Conservation (phyloP, 495 filamentous ascomycete species). For the Podospora didyma region DNA sequence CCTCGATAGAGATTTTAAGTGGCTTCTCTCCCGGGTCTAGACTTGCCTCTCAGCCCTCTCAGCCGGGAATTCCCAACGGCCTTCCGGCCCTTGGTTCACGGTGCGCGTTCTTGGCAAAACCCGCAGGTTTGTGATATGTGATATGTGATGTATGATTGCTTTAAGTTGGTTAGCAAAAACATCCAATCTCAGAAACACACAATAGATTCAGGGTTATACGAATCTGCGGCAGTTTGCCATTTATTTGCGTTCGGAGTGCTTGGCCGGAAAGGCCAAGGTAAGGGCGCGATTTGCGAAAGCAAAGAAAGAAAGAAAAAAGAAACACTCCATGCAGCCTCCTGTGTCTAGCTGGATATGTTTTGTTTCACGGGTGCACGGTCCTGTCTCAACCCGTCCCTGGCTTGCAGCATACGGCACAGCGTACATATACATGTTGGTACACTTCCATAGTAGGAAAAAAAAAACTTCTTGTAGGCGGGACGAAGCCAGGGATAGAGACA, state of each 20-base stretch:
- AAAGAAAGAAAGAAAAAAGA: not conserved
- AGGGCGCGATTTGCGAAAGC: not conserved
- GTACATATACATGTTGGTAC: not conserved
- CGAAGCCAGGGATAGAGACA: not conserved
- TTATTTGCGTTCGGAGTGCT: too few relatives aligned
- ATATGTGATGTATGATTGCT: not conserved
- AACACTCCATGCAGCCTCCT: too few relatives aligned
- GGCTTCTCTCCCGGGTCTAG: not conserved
- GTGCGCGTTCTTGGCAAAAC: not conserved
- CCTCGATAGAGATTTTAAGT: not conserved
- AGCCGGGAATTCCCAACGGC: not conserved
- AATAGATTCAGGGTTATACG: too few relatives aligned
- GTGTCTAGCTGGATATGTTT: too few relatives aligned
- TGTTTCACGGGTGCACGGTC: too few relatives aligned
- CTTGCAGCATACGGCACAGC: not conserved
- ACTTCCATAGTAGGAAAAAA: not conserved
- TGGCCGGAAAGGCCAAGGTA: too few relatives aligned
- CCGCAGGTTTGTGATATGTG: not conserved
- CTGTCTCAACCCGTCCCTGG: not conserved
- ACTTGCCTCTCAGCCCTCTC: not conserved
- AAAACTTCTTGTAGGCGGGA: not conserved
- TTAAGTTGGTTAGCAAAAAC: not conserved
- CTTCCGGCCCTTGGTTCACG: not conserved
- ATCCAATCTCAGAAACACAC: too few relatives aligned
- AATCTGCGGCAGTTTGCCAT: too few relatives aligned